phyloP scores from a whole-genome alignment of 805 yeast species.

The Allodekkera sacchari region DNA sequence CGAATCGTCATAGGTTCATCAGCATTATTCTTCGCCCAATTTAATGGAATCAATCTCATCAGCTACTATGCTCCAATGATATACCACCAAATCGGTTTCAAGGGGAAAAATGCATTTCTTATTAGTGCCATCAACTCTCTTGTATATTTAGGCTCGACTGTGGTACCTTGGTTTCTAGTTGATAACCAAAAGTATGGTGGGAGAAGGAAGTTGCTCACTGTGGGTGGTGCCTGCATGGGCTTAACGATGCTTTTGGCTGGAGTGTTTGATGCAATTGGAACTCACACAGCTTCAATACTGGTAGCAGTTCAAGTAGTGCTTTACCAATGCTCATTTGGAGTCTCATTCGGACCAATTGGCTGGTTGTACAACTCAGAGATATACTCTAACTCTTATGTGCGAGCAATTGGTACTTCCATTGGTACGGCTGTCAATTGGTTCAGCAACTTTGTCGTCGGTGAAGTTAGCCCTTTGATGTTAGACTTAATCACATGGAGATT shows the following conservation, averaged over 20 bases:
- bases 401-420: conserved; percentile 82
- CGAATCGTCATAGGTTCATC: conserved; percentile 77
- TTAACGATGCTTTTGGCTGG: conserved; percentile 56
- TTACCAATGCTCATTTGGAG: conserved; percentile 78
- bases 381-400: conserved; percentile 59
- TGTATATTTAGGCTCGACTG: conserved; percentile 50
- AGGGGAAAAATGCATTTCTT: conserved; percentile 70
- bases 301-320: conserved; percentile 70
- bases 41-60: conserved; percentile 83
- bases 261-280: conserved; percentile 43
- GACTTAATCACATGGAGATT: conserved; percentile 71
- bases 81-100: conserved; percentile 88
- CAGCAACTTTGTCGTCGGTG: conserved; percentile 86
- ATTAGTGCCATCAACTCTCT: conserved; percentile 76
- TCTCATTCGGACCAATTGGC: conserved; percentile 87
- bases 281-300: conserved; percentile 49
- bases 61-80: conserved; percentile 88
- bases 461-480: conserved; percentile 75
- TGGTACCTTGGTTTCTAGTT: conserved; percentile 86
- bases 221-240: conserved; percentile 74
- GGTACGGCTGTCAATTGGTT: conserved; percentile 90
- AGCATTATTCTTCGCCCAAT: conserved; percentile 80
- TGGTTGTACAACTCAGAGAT: conserved; percentile 84
- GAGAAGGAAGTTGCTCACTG: conserved; percentile 63
- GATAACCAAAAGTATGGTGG: conserved; percentile 62